Evolutionary conservation across 2,329 filamentous ascomycete species (phyloP).

Genomic region (Pseudogymnoascus sp.): DNA sequence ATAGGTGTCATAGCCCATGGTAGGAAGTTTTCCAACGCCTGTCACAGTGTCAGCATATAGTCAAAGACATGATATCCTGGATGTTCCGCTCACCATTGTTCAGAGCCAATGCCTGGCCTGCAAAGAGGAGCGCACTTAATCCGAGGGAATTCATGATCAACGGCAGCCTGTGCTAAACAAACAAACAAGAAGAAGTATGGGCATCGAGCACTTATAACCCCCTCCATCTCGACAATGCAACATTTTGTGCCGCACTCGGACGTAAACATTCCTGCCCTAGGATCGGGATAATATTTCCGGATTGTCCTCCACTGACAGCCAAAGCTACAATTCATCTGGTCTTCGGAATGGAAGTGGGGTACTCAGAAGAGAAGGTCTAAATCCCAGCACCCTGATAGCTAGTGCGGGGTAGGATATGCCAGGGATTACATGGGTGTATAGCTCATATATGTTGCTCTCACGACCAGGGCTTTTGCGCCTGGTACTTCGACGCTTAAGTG

Average conservation of each 20-base stretch:
- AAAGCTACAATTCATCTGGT: not conserved
- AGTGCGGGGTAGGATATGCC: constrained; percentile 1
- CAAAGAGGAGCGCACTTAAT: not conserved
- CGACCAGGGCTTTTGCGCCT: not conserved
- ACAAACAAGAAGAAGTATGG: not conserved
- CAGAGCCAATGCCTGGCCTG: not conserved
- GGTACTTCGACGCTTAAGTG: not conserved
- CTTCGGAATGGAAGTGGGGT: not conserved
- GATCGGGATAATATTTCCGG: not conserved
- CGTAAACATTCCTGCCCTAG: not conserved
- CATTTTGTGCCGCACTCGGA: not conserved
- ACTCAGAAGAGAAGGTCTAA: too few relatives aligned
- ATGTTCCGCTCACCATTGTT: not conserved
- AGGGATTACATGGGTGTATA: not conserved
- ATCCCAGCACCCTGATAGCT: not conserved
- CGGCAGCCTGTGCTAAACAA: not conserved
- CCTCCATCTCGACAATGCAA: not conserved
- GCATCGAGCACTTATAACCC: not conserved
- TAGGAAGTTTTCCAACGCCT: not conserved
- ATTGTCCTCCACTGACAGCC: not conserved
- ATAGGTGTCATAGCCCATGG: not conserved
- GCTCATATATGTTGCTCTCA: not conserved
- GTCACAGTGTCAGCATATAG: not conserved
- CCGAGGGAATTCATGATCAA: not conserved
- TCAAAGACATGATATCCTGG: not conserved